Evolutionary conservation across 2,329 filamentous ascomycete species (phyloP), one percentile per base, ranked within the genome.

Genomic region (Aaosphaeria pasadenensis): DNA sequence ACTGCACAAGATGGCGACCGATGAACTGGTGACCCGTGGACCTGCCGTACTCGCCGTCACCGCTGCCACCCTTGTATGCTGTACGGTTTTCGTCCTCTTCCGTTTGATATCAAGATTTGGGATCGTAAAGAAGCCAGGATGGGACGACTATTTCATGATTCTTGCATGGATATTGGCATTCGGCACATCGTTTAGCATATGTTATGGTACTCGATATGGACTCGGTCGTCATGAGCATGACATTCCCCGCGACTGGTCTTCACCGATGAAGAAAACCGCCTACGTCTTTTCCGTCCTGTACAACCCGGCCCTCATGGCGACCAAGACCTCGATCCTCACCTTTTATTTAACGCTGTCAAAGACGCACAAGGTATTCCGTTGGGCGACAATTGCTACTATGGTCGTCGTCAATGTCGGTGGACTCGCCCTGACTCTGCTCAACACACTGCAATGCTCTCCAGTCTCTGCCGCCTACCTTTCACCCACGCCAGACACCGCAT

Each of bases 271-370:
- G 57, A 77, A 74, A 56, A 72, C 77, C 11, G 76, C 81, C 58
- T 85, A 84, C 71, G 77, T 74, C 43, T 84, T 85, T 58, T 80
- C 79, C 13, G 79, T 85, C 29, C 71, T 86, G 43, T 84, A 85
- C 85, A 95, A 96, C 64, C 91, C 91, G 9, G 87, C 89, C 4
- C 77, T 96, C 47, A 95, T 95, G 89, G 85, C 87, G 3, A 90
- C 89, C 44, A 96, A 96, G 72, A 91, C 89, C 0, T 95, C 90
- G n/a, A 89, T 96, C 59, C 78, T 96, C 49, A 79, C 94, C 45
- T 96, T 96, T 70, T 96, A 95, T 71, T 78, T 96, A 43, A 86
- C 87, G 38, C 78, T 96, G 42, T 88, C 89, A 29, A 87, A 86
- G 59, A 88, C 89, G 50, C 84, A 95, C 56, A 83, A 83, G 53